phyloP scores from a whole-genome alignment of 2,329 filamentous ascomycete genomes.

The Diaporthe caulivora region DNA sequence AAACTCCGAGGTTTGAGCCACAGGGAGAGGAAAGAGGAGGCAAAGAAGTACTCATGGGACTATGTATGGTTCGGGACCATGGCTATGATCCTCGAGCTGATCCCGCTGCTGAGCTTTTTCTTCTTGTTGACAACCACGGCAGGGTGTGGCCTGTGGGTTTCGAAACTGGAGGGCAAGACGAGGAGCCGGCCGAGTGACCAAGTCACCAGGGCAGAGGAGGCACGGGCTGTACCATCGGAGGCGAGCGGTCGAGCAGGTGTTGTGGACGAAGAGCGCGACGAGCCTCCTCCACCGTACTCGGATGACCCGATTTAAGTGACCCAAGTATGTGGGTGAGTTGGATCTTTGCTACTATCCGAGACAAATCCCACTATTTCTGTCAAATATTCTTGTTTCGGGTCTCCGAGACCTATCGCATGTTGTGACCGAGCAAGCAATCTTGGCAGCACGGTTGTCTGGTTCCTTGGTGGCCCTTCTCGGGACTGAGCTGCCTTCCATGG shows the following conservation, averaged over 20 bases:
- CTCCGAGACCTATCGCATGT: not conserved
- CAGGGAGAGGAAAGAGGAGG: constrained; percentile 78
- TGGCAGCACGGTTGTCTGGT: not conserved
- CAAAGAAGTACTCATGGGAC: constrained; percentile 78
- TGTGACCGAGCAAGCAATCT: not conserved
- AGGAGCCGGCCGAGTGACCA: constrained; percentile 40
- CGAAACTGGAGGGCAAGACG: constrained; percentile 76
- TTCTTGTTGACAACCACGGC: constrained; percentile 90
- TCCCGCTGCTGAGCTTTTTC: constrained; percentile 92
- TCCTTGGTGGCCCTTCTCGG: not conserved
- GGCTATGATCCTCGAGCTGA: constrained; percentile 85
- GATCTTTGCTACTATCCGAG: constrained; percentile 39
- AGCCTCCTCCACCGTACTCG: constrained; percentile 53
- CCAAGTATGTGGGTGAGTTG: constrained; percentile 36
- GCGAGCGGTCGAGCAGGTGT: constrained; percentile 38
- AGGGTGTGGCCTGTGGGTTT: constrained; percentile 89
- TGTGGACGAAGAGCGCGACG: constrained; percentile 43
- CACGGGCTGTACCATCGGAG: constrained; percentile 37
- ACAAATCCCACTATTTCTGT: constrained; percentile 14
- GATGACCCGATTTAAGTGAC: constrained; percentile 52
- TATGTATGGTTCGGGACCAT: constrained; percentile 95
- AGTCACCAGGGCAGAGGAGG: constrained; percentile 41
- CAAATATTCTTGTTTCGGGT: not conserved
- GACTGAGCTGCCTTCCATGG: not conserved
- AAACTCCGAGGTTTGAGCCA: constrained; percentile 81